Evolutionary conservation across 495 filamentous ascomycete species (phyloP).

Genomic region (Eremomyces bilateralis): DNA sequence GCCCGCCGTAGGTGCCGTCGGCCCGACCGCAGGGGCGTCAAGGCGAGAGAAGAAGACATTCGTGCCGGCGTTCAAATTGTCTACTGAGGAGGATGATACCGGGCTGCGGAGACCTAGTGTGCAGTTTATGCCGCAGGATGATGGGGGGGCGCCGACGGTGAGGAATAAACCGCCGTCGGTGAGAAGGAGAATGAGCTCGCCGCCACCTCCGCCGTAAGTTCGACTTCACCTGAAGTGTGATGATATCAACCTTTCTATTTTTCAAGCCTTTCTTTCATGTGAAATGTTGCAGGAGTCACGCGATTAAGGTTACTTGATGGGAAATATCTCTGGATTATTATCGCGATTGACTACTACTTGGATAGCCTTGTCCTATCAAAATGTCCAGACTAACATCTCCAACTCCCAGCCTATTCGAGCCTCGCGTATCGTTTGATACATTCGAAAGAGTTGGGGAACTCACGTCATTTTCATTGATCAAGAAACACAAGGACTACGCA

Average conservation of each 20-base stretch:
- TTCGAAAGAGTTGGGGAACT: conserved; percentile 65
- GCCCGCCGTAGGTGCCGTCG: background rate
- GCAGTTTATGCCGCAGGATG: conserved; percentile 10
- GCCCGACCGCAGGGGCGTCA: background rate
- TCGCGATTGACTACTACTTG: background rate
- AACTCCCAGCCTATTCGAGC: conserved; percentile 26
- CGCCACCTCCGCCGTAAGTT: conserved; percentile 18
- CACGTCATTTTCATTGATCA: conserved; percentile 49
- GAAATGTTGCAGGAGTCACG: background rate
- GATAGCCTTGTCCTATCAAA: conserved; percentile 5
- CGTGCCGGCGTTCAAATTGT: no score
- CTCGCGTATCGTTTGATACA: conserved; percentile 79
- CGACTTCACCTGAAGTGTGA: background rate
- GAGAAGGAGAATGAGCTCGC: conserved; percentile 10
- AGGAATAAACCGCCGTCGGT: conserved; percentile 6
- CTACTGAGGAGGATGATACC: conserved; percentile 3
- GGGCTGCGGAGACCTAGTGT: conserved; percentile 10
- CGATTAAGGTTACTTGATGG: background rate
- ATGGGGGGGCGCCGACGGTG: conserved; percentile 7
- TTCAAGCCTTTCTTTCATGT: background rate
- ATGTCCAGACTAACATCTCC: conserved; percentile 3
- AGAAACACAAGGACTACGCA: conserved; percentile 77
- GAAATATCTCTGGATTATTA: background rate
- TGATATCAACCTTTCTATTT: background rate
- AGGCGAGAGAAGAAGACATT: no score